Evolutionary conservation across 2,329 filamentous ascomycete genomes (phyloP).

Genomic region (Macrophomina tecta): DNA sequence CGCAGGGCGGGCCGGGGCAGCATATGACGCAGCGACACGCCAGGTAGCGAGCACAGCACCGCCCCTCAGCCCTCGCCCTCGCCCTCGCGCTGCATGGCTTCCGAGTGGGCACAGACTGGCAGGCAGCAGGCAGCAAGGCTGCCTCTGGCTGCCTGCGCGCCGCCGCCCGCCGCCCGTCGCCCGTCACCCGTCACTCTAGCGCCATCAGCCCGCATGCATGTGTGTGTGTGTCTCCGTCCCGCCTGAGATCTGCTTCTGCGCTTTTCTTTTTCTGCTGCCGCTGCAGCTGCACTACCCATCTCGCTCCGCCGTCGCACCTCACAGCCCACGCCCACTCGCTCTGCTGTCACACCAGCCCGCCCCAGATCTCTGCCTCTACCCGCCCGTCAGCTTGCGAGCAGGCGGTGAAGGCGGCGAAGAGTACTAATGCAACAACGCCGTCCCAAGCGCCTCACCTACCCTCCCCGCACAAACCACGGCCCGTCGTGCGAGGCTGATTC

Average conservation of each 20-base stretch:
- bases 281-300: constrained; percentile 20
- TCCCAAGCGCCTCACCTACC: not conserved
- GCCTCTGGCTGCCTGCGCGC: constrained; percentile 1
- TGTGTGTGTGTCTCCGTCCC: constrained; percentile 17
- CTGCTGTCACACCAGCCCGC: constrained; percentile 20
- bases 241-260: constrained; percentile 10
- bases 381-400: constrained; percentile 3
- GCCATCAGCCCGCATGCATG: constrained; percentile 13
- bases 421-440: constrained; percentile 20
- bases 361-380: not conserved
- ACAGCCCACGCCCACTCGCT: constrained; percentile 6
- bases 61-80: not conserved
- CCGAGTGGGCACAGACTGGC: not conserved
- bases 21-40: constrained; percentile 5
- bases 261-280: constrained; percentile 1
- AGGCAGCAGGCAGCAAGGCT: constrained; percentile 15
- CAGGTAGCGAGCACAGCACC: constrained; percentile 1
- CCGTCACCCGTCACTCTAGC: constrained; percentile 5
- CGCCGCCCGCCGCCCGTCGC: not conserved
- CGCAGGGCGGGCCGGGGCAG: not conserved
- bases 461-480: constrained; percentile 16
- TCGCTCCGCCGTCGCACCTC: constrained; percentile 7
- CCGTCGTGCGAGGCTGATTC: constrained; percentile 20
- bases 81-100: not conserved
- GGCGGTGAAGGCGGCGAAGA: constrained; percentile 13